Evolutionary conservation across 2,329 filamentous ascomycete genomes (phyloP), one percentile per base, ranked within the genome.

Genomic region (Cytospora mali): DNA sequence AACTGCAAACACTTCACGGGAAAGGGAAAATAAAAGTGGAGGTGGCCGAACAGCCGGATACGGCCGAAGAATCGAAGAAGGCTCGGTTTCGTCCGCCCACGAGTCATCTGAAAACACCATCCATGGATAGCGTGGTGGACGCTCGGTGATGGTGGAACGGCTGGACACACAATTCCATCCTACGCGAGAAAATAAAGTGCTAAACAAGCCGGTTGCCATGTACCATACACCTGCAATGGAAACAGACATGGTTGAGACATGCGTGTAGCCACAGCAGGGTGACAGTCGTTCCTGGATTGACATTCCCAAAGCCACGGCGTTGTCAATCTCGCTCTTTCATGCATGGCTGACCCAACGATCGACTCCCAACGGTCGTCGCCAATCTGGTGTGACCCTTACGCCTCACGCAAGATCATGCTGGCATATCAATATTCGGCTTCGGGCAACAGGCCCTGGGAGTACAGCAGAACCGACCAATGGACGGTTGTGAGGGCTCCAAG

Each of bases 331-430:
- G 59, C 62, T 62, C 55, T 58, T 9, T 16, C 53, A 73, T 66
- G 73, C 66, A 75, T 75, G 55, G 53, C 61, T 25, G 49, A 62
- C n/a, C 14, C 33, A n/a, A 42, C 48, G n/a, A 33, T 39, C 21
- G 25, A 42, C 33, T 25, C 16, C 52, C 55, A 64, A 64, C 50
- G 55, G 59, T 42, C 55, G 46, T 65, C 63, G 63, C 63, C 42
- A 62, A 65, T 65, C 63, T 65, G 33, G 63, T 65, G 39, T 42
- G 18, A 65, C 60, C 48, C 7, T 1, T 25, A 57, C 23, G 52
- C 48, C 7, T 1, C 25, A 57, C 23, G 52, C 60, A n/a, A 57
- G 52, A 62, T 65, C 46, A 25, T 42, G 46, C 31, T 29, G 58
- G 49, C 25, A 54, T 35, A 53, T 46, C 11, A 48, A n/a, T 10